Conservation (phyloP, 108 stramenopile species). For the Discostella stelligeroides region DNA sequence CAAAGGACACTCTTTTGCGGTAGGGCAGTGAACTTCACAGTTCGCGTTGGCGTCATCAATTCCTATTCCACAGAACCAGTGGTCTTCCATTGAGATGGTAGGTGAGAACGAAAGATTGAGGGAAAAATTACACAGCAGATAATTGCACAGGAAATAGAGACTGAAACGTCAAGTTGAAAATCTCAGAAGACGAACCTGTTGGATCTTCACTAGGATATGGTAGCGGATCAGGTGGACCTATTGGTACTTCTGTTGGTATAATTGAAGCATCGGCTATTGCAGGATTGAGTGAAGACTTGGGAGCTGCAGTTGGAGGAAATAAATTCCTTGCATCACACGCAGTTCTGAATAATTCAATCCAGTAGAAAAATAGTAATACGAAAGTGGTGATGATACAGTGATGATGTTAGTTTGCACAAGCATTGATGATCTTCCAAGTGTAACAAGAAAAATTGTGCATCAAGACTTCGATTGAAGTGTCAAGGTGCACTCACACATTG, state of each 20-base stretch:
- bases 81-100: neutral
- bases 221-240: constrained; percentile 43
- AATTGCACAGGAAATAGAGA: neutral
- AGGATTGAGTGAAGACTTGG: neutral
- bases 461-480: neutral
- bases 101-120: neutral
- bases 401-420: constrained; percentile 3
- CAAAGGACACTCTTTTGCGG: constrained; percentile 31
- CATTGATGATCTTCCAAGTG: neutral
- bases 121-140: neutral
- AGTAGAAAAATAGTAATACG: neutral
- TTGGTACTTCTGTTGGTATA: constrained; percentile 50
- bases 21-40: constrained; percentile 34
- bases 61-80: constrained; percentile 41
- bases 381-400: neutral
- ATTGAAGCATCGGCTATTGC: constrained; percentile 25
- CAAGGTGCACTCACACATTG: constrained; percentile 21
- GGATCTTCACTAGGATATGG: constrained; percentile 39
- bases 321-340: constrained; percentile 43
- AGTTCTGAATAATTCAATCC: neutral
- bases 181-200: neutral
- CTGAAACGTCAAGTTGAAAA: neutral
- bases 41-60: constrained; percentile 27
- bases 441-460: neutral
- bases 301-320: constrained; percentile 5